Evolutionary conservation across 2,329 filamentous ascomycete species (phyloP), one percentile per base, ranked within the genome.

Genomic region (Colletotrichum godetiae): DNA sequence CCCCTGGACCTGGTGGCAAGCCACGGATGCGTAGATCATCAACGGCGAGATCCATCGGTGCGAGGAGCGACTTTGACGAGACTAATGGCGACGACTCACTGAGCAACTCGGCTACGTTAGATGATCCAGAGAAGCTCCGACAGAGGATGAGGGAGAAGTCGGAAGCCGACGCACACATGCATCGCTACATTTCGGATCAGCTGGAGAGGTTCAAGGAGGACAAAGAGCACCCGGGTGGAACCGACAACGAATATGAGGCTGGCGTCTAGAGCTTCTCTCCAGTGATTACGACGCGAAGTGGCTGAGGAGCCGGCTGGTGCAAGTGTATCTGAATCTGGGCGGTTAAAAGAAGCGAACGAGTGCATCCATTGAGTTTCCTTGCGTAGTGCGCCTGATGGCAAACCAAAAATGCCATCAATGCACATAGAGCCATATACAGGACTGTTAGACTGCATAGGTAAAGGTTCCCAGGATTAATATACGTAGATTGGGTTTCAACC

Each of bases 141-240:
- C 89, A 89, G 49, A 83, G 85, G 60, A 77, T 84, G 66, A 84
- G 84, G 69, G 84, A 89, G 77, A 85, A 86, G 33, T 81, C 80
- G 42, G 88, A 91, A 78, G 90, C 91, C 0, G 89, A 95, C 78
- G 86, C 89, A 68, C 93, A 97, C 76, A 90, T 97, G 79, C 92
- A 94, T 74, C 89, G 91, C 76, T 98, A 97, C 81, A 93, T 98
- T 69, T 91, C 90, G 35, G 93, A 95, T 75, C 93, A 98, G 84
- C 86, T 98, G 71, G 88, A 92, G 81, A 88, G 92, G 69, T 92
- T 97, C 78, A 91, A 78, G 75, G 78, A 80, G 29, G 79, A 81
- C 24, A 77, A 76, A 64, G 63, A 68, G 60, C 33, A 77, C 74
- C 56, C 78, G 33, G 61, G 78, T 29, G 79, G 75, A 19, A 77